These are phyloP conservation scores for Omphalea diandra DNA, from an alignment of 441 rosid genomes.

Conservation along the genomic window DNA sequence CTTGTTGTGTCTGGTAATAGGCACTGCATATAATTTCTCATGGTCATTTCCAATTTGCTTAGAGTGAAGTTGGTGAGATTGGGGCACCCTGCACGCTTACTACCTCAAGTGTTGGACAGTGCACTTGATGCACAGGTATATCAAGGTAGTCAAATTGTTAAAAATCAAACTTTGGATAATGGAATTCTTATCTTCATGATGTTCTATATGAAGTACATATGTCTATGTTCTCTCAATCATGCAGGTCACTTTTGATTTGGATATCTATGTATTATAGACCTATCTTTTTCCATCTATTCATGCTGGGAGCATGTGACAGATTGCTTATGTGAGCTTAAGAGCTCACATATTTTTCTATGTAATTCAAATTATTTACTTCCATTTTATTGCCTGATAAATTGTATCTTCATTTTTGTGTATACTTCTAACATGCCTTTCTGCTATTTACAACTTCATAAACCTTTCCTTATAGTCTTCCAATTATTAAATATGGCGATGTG, in stretches of 20 bases:
- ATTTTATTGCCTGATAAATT: background rate
- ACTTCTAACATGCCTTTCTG: background rate
- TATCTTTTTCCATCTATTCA: background rate
- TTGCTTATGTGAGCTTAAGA: background rate
- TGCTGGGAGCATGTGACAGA: background rate
- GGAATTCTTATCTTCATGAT: conserved; percentile 11
- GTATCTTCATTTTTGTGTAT: background rate
- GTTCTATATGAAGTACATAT: background rate
- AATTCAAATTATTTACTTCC: background rate
- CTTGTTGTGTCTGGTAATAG: conserved; percentile 11
- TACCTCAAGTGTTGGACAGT: conserved; percentile 92
- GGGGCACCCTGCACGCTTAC: conserved; percentile 95
- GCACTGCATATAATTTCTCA: conserved; percentile 2
- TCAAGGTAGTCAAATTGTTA: conserved; percentile 8
- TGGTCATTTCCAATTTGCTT: conserved; percentile 17
- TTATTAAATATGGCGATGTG: background rate
- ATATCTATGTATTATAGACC: background rate
- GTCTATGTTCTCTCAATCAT: background rate
- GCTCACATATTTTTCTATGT: background rate
- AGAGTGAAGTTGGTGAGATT: conserved; percentile 88
- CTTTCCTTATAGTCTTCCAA: background rate
- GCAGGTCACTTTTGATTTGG: background rate
- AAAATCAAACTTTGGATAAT: background rate
- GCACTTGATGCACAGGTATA: conserved; percentile 92
- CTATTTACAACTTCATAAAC: background rate